Base-by-base conservation (phyloP, 2,329 filamentous ascomycete species). In the Hymenotorrendiella dingleyae region DNA sequence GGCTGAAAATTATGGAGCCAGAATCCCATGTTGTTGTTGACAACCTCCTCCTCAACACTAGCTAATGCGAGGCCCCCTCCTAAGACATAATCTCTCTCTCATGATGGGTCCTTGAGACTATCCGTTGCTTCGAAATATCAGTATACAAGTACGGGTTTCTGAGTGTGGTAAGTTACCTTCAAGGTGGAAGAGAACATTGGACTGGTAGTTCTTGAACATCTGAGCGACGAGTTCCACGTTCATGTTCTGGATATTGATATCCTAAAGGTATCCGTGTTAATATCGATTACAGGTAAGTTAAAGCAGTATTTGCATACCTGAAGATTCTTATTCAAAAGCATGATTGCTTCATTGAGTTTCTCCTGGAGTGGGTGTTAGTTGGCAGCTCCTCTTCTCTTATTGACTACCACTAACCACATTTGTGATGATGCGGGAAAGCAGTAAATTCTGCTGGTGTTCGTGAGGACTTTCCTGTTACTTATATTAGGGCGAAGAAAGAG, bases 141-240 rank as follows among this genome's bases (percentile, higher is more conserved):
- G 49, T n/a, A n/a, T n/a, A n/a, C n/a, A n/a, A n/a, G n/a, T n/a
- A n/a, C n/a, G n/a, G n/a, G n/a, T n/a, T n/a, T n/a, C n/a, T n/a
- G n/a, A n/a, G n/a, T n/a, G n/a, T n/a, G n/a, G n/a, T n/a, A 14
- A 10, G n/a, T 14, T 71, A 94, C 93, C 93, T 80, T 97, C 93
- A 5, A 98, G 74, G 58, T 98, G 93, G 64, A 98, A 97, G 5
- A 97, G 70, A 11, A 97, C 91, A 57, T 97, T 98, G 9, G 89
- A 95, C 64, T 96, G 90, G 64, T 98, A 98, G 67, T 97, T 98
- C 71, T 97, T 96, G 73, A 97, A 98, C 93, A 98, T 98, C 62
- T 97, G 91, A 1, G 91, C 90, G 4, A 97, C 93, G 3, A 97
- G 76, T 68, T 97, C 93, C 26, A 96, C 88, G 61, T 98, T 94